Evolutionary conservation across 106 monocot species (phyloP).

Genomic region (Allium cepa): DNA sequence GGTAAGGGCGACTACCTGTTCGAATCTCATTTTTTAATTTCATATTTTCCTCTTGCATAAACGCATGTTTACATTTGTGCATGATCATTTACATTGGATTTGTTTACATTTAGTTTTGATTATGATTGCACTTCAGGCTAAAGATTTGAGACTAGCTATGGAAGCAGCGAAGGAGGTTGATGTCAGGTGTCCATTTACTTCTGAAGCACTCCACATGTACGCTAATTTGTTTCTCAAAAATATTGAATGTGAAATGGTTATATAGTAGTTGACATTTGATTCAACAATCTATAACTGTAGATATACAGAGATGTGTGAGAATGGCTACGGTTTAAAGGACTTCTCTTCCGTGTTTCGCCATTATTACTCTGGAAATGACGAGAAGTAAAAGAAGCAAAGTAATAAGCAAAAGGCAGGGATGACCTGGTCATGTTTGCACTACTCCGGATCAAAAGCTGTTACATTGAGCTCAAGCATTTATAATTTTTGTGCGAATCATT

Average conservation of each 20-base stretch:
- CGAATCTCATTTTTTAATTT: neutral
- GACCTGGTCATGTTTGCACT: too few relatives aligned
- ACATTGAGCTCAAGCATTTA: too few relatives aligned
- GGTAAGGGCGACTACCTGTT: constrained; percentile 26
- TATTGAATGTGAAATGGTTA: neutral
- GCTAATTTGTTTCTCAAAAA: neutral
- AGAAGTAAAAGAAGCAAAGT: too few relatives aligned
- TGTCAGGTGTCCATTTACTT: constrained; percentile 48
- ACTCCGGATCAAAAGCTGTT: too few relatives aligned
- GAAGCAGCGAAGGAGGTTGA: constrained; percentile 50
- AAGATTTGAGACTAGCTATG: constrained; percentile 71
- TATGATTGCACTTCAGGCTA: constrained; percentile 35
- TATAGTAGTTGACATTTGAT: neutral
- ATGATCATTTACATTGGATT: too few relatives aligned
- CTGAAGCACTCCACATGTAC: constrained; percentile 66
- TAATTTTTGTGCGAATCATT: too few relatives aligned
- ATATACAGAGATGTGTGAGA: constrained; percentile 53
- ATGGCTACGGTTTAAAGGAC: constrained; percentile 56
- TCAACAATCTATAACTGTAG: constrained; percentile 20
- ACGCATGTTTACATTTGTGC: too few relatives aligned
- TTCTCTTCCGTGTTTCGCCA: constrained; percentile 89
- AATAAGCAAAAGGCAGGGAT: too few relatives aligned
- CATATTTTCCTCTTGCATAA: neutral
- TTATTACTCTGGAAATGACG: constrained; percentile 39
- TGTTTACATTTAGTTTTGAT: too few relatives aligned